Percentiles rank a stretch among this genome's conserved stretches.
phyloP scores from a whole-genome alignment of 768 basidiomycete genomes.

The Phaeotremella fagi region DNA sequence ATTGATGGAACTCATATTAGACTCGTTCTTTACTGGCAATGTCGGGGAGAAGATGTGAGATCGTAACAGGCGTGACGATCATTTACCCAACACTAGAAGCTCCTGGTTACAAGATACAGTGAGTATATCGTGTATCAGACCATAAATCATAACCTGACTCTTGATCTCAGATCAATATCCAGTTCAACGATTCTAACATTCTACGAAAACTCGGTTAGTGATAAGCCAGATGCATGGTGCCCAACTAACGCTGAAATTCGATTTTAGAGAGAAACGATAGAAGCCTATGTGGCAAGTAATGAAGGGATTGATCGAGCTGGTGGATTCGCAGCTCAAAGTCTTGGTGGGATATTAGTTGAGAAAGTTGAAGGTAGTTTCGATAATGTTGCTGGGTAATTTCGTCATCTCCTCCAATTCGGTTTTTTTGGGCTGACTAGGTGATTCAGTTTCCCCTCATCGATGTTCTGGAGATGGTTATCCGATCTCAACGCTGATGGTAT shows the following conservation, averaged over 20 bases:
- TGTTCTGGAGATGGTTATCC: constrained; percentile 47
- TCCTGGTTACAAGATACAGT: constrained; percentile 48
- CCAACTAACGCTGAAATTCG: not conserved
- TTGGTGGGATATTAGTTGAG: constrained; percentile 73
- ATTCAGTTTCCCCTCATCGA: constrained; percentile 70
- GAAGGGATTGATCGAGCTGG: constrained; percentile 87
- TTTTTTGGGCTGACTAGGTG: not conserved
- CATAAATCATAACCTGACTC: not conserved
- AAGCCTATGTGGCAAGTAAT: constrained; percentile 77
- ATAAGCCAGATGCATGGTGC: not conserved
- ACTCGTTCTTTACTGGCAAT: constrained; percentile 79
- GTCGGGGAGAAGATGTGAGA: constrained; percentile 80
- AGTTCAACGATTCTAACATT: constrained; percentile 42
- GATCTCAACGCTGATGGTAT: constrained; percentile 39
- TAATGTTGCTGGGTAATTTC: constrained; percentile 66
- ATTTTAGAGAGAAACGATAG: constrained; percentile 51
- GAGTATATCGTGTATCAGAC: not conserved
- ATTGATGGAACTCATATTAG: constrained; percentile 49
- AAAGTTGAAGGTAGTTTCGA: constrained; percentile 85
- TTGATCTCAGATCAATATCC: constrained; percentile 38
- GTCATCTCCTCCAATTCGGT: not conserved
- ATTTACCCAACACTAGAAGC: constrained; percentile 46
- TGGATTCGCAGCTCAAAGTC: constrained; percentile 87
- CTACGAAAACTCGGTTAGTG: constrained; percentile 42
- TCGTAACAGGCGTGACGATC: constrained; percentile 82